Evolutionary conservation across 2,329 filamentous ascomycete genomes (phyloP).

Genomic region (Bisporella sp.): DNA sequence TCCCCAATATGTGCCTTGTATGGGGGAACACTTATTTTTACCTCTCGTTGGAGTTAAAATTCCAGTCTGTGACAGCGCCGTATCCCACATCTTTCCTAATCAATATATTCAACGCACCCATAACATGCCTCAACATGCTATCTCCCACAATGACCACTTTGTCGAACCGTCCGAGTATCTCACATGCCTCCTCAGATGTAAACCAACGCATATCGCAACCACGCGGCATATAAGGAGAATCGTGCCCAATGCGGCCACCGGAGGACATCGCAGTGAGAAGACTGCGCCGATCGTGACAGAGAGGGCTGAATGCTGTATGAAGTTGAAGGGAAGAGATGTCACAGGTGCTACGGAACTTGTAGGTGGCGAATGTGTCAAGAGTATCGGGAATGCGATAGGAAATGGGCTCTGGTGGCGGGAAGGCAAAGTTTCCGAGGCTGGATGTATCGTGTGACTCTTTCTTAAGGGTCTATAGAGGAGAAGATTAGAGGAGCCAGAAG

Average conservation of each 20-base stretch:
- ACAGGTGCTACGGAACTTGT: conserved; percentile 36
- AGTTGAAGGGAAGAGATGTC: conserved; percentile 38
- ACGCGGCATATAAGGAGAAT: conserved; percentile 38
- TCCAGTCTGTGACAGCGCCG: conserved; percentile 42
- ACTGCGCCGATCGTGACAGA: conserved; percentile 30
- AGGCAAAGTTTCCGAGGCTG: too few species aligned
- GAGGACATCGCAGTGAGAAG: conserved; percentile 30
- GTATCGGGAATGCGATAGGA: conserved; percentile 12
- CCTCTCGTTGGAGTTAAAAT: conserved; percentile 36
- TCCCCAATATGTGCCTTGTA: background rate
- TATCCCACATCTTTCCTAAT: conserved; percentile 39
- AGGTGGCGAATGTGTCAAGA: conserved; percentile 33
- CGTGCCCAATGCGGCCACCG: conserved; percentile 37
- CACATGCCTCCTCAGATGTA: conserved; percentile 37
- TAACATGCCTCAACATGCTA: conserved; percentile 41
- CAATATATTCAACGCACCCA: conserved; percentile 39
- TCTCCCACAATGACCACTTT: conserved; percentile 41
- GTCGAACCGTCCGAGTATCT: conserved; percentile 37
- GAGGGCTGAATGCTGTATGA: conserved; percentile 28
- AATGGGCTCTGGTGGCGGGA: conserved; percentile 8
- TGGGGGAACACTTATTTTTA: background rate
- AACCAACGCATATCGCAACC: conserved; percentile 42
- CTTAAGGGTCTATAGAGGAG: too few species aligned
- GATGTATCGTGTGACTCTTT: too few species aligned
- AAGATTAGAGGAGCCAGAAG: too few species aligned